Conservation (phyloP, 176 grass and related monocot species). For the Chrysopogon serrulatus region DNA sequence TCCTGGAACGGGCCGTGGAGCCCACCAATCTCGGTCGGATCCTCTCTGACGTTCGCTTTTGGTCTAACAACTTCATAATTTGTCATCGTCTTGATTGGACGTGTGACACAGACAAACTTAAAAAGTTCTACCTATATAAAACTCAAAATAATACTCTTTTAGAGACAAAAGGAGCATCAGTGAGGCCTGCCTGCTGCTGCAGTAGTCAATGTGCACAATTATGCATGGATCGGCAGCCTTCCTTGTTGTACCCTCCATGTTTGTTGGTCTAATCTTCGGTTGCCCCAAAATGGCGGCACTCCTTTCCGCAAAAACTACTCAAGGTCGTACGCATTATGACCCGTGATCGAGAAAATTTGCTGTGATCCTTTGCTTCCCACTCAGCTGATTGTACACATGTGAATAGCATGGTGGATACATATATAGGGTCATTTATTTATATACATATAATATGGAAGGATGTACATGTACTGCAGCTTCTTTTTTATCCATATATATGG, state of each 20-base stretch:
- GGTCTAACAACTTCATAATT: too few species aligned
- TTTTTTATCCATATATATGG: background rate
- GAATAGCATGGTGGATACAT: conserved; percentile 4
- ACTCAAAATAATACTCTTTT: too few species aligned
- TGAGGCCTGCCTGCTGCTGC: background rate
- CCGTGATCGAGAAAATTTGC: background rate
- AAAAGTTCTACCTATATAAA: fast-evolving
- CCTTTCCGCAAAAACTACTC: background rate
- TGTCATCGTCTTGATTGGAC: too few species aligned
- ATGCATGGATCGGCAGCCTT: background rate
- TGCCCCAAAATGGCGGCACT: background rate
- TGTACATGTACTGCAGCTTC: background rate
- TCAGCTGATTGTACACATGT: background rate
- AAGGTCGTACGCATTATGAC: background rate
- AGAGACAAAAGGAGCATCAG: background rate
- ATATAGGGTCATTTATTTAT: too few species aligned
- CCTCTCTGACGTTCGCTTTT: too few species aligned
- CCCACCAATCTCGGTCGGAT: too few species aligned
- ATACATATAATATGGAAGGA: background rate
- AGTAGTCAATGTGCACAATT: background rate
- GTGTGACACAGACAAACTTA: too few species aligned
- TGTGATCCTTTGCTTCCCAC: background rate
- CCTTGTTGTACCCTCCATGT: background rate
- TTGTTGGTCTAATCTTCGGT: conserved; percentile 27
- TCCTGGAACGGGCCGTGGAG: too few species aligned